Conservation (phyloP, 1,139 yeast genomes). For the Yamadazyma trypodendri region DNA sequence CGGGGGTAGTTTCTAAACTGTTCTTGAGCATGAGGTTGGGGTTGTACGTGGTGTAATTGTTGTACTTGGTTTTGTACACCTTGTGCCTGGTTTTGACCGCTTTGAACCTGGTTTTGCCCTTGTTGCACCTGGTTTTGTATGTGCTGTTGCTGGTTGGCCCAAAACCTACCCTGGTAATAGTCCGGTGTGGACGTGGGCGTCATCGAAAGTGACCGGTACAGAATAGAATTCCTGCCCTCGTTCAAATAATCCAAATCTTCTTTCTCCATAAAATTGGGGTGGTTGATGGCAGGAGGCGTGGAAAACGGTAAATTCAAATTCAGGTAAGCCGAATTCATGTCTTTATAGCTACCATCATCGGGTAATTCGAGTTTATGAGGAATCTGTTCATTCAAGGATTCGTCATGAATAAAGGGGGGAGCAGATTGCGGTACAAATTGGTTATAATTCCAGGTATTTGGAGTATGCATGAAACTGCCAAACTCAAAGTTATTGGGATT, state of each 20-base stretch:
- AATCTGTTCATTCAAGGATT: constrained; percentile 13
- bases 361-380: constrained; percentile 37
- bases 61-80: constrained; percentile 15
- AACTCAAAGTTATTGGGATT: constrained; percentile 23
- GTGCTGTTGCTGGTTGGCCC: constrained; percentile 15
- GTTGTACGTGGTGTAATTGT: constrained; percentile 9
- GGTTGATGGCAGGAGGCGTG: constrained; percentile 24
- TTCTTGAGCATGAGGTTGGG: constrained; percentile 6
- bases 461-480: constrained; percentile 16
- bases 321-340: constrained; percentile 1
- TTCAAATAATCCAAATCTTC: constrained; percentile 15
- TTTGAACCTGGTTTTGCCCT: constrained; percentile 2
- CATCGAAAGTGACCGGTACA: constrained; percentile 12
- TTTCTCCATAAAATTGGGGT: constrained; percentile 12
- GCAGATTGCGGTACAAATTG: constrained; percentile 34
- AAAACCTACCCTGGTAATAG: constrained; percentile 9
- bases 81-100: too few species aligned
- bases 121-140: constrained; percentile 16
- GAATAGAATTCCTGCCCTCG: too few species aligned
- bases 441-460: constrained; percentile 27
- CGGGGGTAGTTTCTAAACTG: constrained; percentile 7
- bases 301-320: constrained; percentile 23
- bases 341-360: constrained; percentile 17
- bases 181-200: constrained; percentile 9
- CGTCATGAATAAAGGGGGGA: constrained; percentile 29